phyloP scores from a whole-genome alignment of 305 asterid genomes.

The Solanum hybrid region DNA sequence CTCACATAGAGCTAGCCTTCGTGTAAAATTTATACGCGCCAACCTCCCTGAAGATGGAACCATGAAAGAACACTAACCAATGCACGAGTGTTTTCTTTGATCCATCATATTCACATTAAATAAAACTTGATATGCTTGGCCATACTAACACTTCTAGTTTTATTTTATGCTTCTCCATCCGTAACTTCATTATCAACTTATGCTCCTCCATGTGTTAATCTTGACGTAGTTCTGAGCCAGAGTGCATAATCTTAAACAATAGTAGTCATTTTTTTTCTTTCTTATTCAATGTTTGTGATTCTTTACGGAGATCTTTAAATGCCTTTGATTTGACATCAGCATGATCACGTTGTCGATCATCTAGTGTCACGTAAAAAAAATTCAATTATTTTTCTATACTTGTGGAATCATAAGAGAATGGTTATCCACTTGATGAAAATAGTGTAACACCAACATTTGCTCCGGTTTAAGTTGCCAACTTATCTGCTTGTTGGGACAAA shows the following conservation, averaged over 20 bases:
- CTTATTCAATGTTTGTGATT: background rate
- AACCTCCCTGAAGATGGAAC: too few species aligned
- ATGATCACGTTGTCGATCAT: background rate
- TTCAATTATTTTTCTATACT: too few species aligned
- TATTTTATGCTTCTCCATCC: background rate
- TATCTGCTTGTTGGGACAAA: too few species aligned
- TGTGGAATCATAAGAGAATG: too few species aligned
- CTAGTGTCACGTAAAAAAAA: background rate
- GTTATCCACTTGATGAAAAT: too few species aligned
- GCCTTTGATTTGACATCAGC: background rate
- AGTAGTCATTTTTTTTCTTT: background rate
- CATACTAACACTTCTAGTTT: background rate
- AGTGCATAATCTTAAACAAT: background rate
- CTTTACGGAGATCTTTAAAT: background rate
- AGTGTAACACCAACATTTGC: too few species aligned
- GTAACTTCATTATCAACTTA: background rate
- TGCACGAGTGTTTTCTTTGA: too few species aligned
- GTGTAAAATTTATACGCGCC: too few species aligned
- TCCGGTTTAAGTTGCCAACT: too few species aligned
- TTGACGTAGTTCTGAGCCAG: background rate
- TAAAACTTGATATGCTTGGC: background rate
- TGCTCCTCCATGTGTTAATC: background rate
- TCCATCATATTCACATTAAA: background rate
- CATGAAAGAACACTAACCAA: too few species aligned
- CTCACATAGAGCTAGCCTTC: too few species aligned